These are phyloP conservation scores for Trichoderma polysporum DNA, from an alignment of 2,329 filamentous ascomycete species.

Conservation along the genomic window DNA sequence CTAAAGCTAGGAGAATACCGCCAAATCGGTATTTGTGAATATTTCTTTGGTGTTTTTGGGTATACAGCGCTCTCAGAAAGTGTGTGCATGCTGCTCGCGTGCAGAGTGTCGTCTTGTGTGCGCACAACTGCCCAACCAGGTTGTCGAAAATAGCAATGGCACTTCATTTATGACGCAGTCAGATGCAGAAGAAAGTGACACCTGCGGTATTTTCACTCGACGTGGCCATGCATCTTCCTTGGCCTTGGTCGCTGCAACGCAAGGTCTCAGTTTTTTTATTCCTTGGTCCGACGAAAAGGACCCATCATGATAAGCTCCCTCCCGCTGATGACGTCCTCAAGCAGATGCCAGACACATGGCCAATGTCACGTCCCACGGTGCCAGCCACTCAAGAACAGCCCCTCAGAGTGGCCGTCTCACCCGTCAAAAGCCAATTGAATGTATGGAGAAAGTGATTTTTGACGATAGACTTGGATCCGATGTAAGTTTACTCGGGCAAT, in stretches of 20 bases:
- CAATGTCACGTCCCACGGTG: background rate
- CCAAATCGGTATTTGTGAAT: background rate
- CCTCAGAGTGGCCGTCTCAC: background rate
- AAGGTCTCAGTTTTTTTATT: background rate
- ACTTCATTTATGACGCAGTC: background rate
- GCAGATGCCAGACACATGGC: constrained; percentile 4
- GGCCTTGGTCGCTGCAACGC: background rate
- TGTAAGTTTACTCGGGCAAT: background rate
- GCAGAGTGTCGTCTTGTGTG: background rate
- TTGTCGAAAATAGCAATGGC: background rate
- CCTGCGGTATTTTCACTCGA: background rate
- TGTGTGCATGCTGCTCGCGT: background rate
- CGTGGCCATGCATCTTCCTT: background rate
- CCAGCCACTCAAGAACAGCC: background rate
- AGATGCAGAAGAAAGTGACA: background rate
- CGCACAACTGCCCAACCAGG: background rate
- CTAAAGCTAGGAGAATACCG: background rate
- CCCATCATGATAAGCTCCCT: constrained; percentile 6
- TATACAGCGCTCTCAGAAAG: too few relatives aligned
- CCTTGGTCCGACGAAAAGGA: background rate
- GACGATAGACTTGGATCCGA: background rate
- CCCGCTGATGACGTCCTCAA: constrained; percentile 18
- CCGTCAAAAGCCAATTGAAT: background rate
- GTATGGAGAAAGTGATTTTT: background rate
- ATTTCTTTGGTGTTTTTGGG: background rate